Conservation (phyloP, 164 flowering plant species). For the Chimonanthus praecox region DNA sequence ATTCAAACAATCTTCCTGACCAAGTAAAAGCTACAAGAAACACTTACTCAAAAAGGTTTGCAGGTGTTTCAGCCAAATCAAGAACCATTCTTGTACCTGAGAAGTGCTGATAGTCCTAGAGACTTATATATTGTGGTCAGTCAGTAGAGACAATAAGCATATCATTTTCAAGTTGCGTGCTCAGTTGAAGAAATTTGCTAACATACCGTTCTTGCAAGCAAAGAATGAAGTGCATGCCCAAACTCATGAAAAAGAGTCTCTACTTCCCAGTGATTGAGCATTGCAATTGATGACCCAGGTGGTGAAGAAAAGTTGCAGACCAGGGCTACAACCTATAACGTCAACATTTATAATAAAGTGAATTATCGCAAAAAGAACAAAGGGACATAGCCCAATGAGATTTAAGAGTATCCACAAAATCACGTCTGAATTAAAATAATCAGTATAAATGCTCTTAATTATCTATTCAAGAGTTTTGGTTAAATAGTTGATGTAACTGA, state of each 20-base stretch:
- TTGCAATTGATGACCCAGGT: constrained; percentile 38
- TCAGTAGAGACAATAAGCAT: neutral
- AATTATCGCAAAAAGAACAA: neutral
- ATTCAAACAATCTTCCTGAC: neutral
- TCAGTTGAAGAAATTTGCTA: neutral
- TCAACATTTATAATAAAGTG: neutral
- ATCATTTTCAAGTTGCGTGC: neutral
- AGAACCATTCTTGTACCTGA: constrained; percentile 93
- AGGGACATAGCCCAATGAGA: neutral
- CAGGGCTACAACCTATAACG: constrained; percentile 81
- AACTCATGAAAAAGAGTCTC: constrained; percentile 97
- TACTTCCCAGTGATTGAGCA: constrained; percentile 80
- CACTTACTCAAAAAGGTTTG: constrained; percentile 96
- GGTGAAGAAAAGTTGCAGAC: constrained; percentile 84
- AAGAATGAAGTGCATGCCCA: constrained; percentile 98
- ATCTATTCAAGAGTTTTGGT: neutral
- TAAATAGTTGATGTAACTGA: too few species aligned
- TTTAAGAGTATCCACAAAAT: neutral
- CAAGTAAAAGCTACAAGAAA: neutral
- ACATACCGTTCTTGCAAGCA: constrained; percentile 92
- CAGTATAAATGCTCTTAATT: neutral
- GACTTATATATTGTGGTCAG: neutral
- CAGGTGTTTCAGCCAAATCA: constrained; percentile 94
- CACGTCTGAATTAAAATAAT: neutral
- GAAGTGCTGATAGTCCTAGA: constrained; percentile 93